These are phyloP conservation scores for Urtica urens DNA, from an alignment of 306 rosid genomes.

Conservation along the genomic window DNA sequence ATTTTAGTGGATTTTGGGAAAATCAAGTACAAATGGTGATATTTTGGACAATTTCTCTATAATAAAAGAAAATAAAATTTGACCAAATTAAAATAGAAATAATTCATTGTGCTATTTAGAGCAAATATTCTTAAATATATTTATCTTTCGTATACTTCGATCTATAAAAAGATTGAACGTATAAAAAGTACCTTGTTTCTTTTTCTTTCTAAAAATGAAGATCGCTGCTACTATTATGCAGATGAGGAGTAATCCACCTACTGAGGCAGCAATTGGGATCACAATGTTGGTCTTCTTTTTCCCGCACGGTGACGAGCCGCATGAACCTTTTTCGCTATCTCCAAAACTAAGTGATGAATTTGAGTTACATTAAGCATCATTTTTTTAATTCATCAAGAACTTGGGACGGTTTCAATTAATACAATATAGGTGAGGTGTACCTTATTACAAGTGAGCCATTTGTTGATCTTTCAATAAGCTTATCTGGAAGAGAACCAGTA, in stretches of 20 bases:
- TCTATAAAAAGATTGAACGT: too few species aligned
- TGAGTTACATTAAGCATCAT: background rate
- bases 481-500: conserved; percentile 27
- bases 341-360: conserved; percentile 13
- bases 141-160: too few species aligned
- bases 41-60: too few species aligned
- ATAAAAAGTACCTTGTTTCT: too few species aligned
- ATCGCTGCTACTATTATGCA: conserved; percentile 1
- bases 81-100: too few species aligned
- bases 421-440: too few species aligned
- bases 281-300: conserved; percentile 11
- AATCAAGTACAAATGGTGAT: too few species aligned
- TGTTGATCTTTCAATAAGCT: conserved; percentile 21
- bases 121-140: too few species aligned
- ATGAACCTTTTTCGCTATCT: conserved; percentile 21
- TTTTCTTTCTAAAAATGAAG: conserved; percentile 7
- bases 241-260: conserved; percentile 24
- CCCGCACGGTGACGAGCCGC: conserved; percentile 26
- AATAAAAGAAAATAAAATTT: too few species aligned
- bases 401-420: too few species aligned
- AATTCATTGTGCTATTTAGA: too few species aligned
- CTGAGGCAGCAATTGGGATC: conserved; percentile 32
- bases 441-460: conserved; percentile 27
- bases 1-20: too few species aligned
- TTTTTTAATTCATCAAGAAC: background rate